Base-by-base conservation (phyloP, 2,329 filamentous ascomycete species). In the Triangularia verruculosa region DNA sequence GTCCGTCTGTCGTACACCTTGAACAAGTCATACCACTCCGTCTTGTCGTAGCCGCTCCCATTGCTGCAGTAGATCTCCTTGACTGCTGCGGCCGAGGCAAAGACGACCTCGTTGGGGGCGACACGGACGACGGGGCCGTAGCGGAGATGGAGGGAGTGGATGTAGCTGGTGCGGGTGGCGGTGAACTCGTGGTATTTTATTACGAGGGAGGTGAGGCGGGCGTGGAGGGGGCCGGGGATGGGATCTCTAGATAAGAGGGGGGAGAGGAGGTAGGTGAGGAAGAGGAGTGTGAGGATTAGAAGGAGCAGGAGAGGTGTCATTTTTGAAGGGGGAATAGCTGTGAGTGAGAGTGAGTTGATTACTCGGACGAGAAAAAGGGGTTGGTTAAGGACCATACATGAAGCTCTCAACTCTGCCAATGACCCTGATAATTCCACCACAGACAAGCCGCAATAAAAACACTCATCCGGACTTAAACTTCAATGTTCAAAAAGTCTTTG, bases 11-110 rank as follows among this genome's bases (percentile, higher is more conserved):
- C 83, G 67, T 84, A 88, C 3, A 86, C 78, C 62, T 72, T 81
- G 66, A 89, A 89, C 17, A 89, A 72, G 65, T 86, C 76, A 69
- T 89, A 89, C 68, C 88, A 88, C 62, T 85, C 82, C 0, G 85
- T 87, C 76, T 88, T 89, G 70, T 89, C 84, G 70, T 85, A 89
- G 24, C 86, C 86, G 70, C 84, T 87, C 3, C 86, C 86, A 0
- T 82, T 81, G 0, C 83, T 83, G 67, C 81, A 80, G 73, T 89
- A 89, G 54, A 88, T 88, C 74, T 87, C 83, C 71, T 85, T 88
- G 59, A 88, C 74, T 0, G 83, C 86, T 8, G 79, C 76, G 8
- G 78, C 74, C 1, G 83, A 86, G 0, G 83, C 80, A 65, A 88
- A 88, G 0, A 83, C 83, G 3, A 86, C 82, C 73, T 89, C 86